Evolutionary conservation across 2,329 filamentous ascomycete species (phyloP).

Genomic region (Scytalidium lignicola): DNA sequence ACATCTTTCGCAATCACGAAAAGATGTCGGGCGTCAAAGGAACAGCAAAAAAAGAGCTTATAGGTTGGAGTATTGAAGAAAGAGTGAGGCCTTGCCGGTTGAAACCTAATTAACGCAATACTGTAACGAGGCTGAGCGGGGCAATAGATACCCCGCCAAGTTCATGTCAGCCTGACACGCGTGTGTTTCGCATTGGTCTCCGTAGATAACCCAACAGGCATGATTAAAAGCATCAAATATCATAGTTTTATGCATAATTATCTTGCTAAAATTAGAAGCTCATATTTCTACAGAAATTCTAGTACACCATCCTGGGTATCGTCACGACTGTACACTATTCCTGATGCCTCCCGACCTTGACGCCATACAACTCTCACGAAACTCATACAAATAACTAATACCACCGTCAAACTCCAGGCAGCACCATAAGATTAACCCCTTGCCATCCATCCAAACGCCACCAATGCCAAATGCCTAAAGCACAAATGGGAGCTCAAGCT

Average conservation of each 20-base stretch:
- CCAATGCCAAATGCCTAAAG: slow-evolving; percentile 4
- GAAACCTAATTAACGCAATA: slow-evolving; percentile 6
- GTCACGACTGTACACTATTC: neutral
- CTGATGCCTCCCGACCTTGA: neutral
- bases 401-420: neutral
- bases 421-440: neutral
- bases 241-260: too few relatives aligned
- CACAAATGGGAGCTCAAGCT: slow-evolving; percentile 11
- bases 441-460: slow-evolving; percentile 13
- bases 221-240: too few relatives aligned
- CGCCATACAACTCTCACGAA: neutral
- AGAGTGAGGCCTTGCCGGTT: too few relatives aligned
- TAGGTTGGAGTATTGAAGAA: too few relatives aligned
- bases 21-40: neutral
- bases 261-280: neutral
- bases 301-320: neutral
- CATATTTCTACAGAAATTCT: neutral
- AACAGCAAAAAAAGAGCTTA: too few relatives aligned
- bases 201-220: neutral
- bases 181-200: neutral
- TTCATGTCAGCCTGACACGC: neutral
- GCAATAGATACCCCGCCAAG: neutral
- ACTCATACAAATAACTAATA: neutral
- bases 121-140: slow-evolving; percentile 7
- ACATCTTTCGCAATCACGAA: slow-evolving; percentile 23